Conservation (phyloP, 805 yeast genomes). For the Ogataea corticis region DNA sequence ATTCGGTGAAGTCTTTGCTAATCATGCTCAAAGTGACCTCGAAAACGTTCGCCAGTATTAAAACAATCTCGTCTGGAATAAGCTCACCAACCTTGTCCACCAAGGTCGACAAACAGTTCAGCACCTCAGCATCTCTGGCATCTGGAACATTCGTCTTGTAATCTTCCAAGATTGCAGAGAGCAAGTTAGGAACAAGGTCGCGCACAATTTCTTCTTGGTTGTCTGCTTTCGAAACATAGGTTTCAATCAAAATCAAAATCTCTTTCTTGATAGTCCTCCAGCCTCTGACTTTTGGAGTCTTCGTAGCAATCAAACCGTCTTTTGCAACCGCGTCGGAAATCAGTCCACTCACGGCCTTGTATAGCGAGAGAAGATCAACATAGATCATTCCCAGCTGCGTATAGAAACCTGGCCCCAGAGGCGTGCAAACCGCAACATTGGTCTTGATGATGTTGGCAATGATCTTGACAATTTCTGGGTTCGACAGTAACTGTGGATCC, state of each 20-base stretch:
- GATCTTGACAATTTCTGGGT: slow-evolving; percentile 83
- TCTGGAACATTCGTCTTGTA: slow-evolving; percentile 87
- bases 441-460: slow-evolving; percentile 94
- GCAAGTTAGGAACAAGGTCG: slow-evolving; percentile 78
- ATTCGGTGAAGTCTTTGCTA: slow-evolving; percentile 91
- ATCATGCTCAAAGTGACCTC: slow-evolving; percentile 95
- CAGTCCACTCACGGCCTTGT: slow-evolving; percentile 84
- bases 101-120: slow-evolving; percentile 90
- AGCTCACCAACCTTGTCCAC: slow-evolving; percentile 83
- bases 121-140: slow-evolving; percentile 96
- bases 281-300: slow-evolving; percentile 92
- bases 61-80: slow-evolving; percentile 87
- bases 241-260: slow-evolving; percentile 82
- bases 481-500: slow-evolving; percentile 76
- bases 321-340: slow-evolving; percentile 76
- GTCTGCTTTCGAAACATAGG: slow-evolving; percentile 84
- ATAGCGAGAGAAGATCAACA: slow-evolving; percentile 84
- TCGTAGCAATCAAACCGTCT: slow-evolving; percentile 87
- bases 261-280: slow-evolving; percentile 96
- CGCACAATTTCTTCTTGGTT: slow-evolving; percentile 80
- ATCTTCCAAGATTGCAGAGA: slow-evolving; percentile 85
- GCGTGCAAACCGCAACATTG: slow-evolving; percentile 91
- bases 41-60: slow-evolving; percentile 86
- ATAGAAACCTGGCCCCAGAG: slow-evolving; percentile 89
- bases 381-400: slow-evolving; percentile 86